phyloP scores from a whole-genome alignment of 2,329 filamentous ascomycete genomes.

The Diplodia seriata region DNA sequence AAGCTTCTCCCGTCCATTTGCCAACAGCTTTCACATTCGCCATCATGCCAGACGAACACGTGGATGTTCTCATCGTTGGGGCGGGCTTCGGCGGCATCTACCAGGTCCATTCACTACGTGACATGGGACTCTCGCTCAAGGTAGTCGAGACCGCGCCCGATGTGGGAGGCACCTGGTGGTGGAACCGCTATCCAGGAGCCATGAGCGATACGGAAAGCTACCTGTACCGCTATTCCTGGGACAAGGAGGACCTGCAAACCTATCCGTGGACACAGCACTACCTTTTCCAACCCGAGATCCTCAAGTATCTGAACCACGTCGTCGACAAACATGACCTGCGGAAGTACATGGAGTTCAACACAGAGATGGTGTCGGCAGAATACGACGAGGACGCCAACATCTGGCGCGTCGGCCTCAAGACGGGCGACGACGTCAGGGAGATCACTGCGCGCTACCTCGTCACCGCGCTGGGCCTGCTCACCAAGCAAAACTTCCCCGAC shows the following conservation, averaged over 20 bases:
- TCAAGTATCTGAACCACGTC: conserved; percentile 46
- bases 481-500: conserved; percentile 44
- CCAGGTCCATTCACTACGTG: conserved; percentile 39
- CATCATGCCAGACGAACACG: too few species aligned
- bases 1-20: too few species aligned
- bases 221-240: conserved; percentile 46
- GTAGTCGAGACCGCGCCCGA: conserved; percentile 37
- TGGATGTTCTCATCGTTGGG: conserved; percentile 37
- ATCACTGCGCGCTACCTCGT: conserved; percentile 40
- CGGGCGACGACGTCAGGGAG: conserved; percentile 31
- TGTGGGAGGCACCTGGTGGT: conserved; percentile 41
- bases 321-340: conserved; percentile 45
- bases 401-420: conserved; percentile 44
- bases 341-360: conserved; percentile 52
- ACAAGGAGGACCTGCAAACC: conserved; percentile 43
- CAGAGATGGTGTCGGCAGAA: conserved; percentile 43
- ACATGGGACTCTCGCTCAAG: conserved; percentile 39
- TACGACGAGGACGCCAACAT: conserved; percentile 42
- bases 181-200: conserved; percentile 43
- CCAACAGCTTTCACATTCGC: too few species aligned
- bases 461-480: conserved; percentile 46
- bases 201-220: conserved; percentile 33
- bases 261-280: conserved; percentile 50
- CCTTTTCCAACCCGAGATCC: conserved; percentile 44
- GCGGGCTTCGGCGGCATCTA: conserved; percentile 43